Conservation (phyloP, 805 yeast species). For the Lipomyces yamadae region DNA sequence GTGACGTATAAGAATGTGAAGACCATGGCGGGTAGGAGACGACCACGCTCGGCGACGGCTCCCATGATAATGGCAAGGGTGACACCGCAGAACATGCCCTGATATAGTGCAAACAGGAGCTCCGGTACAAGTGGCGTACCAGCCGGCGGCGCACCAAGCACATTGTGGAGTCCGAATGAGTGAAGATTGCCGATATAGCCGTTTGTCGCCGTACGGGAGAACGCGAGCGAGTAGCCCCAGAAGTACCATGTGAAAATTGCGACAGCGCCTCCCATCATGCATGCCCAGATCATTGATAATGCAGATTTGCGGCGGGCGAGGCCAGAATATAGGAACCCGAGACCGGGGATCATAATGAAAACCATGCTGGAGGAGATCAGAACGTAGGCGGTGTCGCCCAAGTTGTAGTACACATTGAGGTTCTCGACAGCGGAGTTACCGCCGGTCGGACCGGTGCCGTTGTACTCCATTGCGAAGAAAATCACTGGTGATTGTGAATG, state of each 20-base stretch:
- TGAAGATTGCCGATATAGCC: constrained; percentile 86
- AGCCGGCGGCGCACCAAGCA: constrained; percentile 54
- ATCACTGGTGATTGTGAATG: not conserved
- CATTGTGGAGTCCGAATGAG: constrained; percentile 78
- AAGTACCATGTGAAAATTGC: constrained; percentile 94
- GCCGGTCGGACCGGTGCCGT: constrained; percentile 60
- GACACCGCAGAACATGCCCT: constrained; percentile 90
- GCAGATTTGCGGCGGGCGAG: constrained; percentile 94
- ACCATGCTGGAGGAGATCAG: constrained; percentile 57
- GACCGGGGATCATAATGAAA: constrained; percentile 91
- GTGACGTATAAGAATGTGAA: constrained; percentile 89
- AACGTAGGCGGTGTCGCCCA: constrained; percentile 49
- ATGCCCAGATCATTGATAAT: constrained; percentile 88
- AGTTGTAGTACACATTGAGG: constrained; percentile 59
- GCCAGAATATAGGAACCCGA: constrained; percentile 94
- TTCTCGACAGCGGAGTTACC: constrained; percentile 78
- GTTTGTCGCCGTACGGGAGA: constrained; percentile 76
- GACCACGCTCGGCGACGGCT: constrained; percentile 90
- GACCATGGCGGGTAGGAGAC: constrained; percentile 81
- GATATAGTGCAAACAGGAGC: constrained; percentile 81
- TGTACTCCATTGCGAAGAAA: constrained; percentile 9
- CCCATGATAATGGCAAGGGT: constrained; percentile 91
- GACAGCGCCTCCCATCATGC: constrained; percentile 83
- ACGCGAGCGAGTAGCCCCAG: constrained; percentile 97
- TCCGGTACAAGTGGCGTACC: constrained; percentile 67